Evolutionary conservation across 495 filamentous ascomycete genomes (phyloP), one percentile per base, ranked within the genome.

Genomic region (Staphylotrichum tortipilum): DNA sequence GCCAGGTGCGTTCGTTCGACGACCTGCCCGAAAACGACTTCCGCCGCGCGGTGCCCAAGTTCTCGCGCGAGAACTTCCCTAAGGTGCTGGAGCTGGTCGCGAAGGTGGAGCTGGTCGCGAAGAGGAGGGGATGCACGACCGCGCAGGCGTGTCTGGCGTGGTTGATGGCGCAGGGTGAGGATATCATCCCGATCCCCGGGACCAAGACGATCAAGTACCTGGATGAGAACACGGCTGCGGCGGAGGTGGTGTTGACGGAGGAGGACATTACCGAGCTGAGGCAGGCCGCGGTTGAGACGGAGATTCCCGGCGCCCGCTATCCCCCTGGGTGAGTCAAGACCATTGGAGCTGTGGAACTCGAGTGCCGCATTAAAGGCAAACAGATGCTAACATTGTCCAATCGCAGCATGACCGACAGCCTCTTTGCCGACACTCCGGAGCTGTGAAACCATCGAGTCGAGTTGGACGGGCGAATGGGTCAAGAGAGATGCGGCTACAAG

Each of bases 81-180:
- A 72, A 80, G 44, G 94, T 94, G 66, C 52, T 89, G 4, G 72
- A 83, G 63, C 76, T 95, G 11, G 82, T 85, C 15, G 58, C 72
- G 6, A 75, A 82, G 51, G 64, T 94, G 31, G 70, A 81, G 53
- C 70, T 75, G 31, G 49, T 95, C 44, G 87, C 89, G 3, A 55
- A 67, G 53, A 69, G n/a, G 3, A 41, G 51, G 18, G 44, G 30
- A 22, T 78, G 77, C 52, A 85, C 83, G 4, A 69, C 83, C 0
- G 78, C 78, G 4, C 89, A 96, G 67, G 39, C 53, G 24, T 33
- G 33, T 5, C 56, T 80, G 18, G 77, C 76, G 0, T 81, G 78
- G 77, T 40, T 80, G 46, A 35, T 76, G 43, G 67, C 62, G 10
- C 75, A 77, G 52, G 77, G 76, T 0, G 63, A 74, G 0, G 74